A percentile compares a stretch with the other conserved stretches of the same genome.
These are phyloP conservation scores for Bipolaris cookei DNA, from an alignment of 2,329 filamentous ascomycete genomes.

Conservation along the genomic window DNA sequence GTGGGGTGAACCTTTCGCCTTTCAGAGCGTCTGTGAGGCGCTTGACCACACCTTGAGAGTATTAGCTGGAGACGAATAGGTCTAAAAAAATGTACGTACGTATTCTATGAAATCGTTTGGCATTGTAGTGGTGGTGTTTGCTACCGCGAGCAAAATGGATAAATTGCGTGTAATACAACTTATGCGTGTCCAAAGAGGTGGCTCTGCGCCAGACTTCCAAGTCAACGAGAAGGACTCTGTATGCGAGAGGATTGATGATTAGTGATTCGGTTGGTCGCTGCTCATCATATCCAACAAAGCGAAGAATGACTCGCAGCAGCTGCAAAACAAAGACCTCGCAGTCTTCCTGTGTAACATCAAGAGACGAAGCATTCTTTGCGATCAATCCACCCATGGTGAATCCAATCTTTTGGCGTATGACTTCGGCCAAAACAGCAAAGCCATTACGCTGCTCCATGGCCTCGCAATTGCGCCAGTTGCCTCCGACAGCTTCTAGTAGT, in stretches of 20 bases:
- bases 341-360: constrained; percentile 48
- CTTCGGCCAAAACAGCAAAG: constrained; percentile 83
- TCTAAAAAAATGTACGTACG: constrained; percentile 62
- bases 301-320: constrained; percentile 77
- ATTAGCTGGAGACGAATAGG: constrained; percentile 25
- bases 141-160: constrained; percentile 85
- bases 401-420: constrained; percentile 83
- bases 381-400: constrained; percentile 52
- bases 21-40: constrained; percentile 89
- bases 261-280: constrained; percentile 83
- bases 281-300: constrained; percentile 88
- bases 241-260: constrained; percentile 94
- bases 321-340: constrained; percentile 61
- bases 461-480: constrained; percentile 97
- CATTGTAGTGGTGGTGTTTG: constrained; percentile 91
- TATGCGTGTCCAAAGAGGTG: constrained; percentile 76
- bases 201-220: constrained; percentile 86
- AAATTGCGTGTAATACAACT: constrained; percentile 93
- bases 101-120: constrained; percentile 85
- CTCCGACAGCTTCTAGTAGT: constrained; percentile 82
- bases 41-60: constrained; percentile 77
- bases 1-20: constrained; percentile 74
- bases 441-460: constrained; percentile 97
- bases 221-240: constrained; percentile 89
- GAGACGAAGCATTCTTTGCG: constrained; percentile 55